These are phyloP conservation scores for Podospora fimiseda DNA, from an alignment of 495 filamentous ascomycete genomes.

Conservation along the genomic window DNA sequence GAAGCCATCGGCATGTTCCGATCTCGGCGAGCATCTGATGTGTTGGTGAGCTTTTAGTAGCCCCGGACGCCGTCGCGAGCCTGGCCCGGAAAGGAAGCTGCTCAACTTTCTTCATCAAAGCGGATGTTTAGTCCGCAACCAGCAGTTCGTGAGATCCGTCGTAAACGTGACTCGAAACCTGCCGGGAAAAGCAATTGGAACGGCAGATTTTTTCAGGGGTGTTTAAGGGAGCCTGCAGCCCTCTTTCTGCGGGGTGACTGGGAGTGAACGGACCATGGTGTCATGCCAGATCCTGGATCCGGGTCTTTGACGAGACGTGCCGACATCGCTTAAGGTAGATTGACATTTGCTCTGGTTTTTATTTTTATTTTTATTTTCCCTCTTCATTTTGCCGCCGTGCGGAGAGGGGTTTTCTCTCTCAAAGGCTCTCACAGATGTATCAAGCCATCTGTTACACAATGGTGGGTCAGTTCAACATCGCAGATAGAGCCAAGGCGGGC, in stretches of 20 bases:
- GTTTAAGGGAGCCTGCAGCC: neutral
- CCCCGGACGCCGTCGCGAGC: neutral
- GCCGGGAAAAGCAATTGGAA: constrained; percentile 10
- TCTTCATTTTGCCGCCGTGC: neutral
- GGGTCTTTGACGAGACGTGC: neutral
- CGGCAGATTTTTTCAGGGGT: neutral
- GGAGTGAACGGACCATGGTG: neutral
- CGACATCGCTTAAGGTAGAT: constrained; percentile 5
- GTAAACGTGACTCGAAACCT: neutral
- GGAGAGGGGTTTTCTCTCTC: too few relatives aligned
- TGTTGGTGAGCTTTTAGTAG: neutral
- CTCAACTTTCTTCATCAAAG: constrained; percentile 1
- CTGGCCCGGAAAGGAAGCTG: constrained; percentile 24
- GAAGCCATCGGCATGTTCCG: constrained; percentile 23
- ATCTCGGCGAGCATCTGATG: constrained; percentile 19
- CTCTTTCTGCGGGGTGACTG: constrained; percentile 5
- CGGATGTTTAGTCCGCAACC: constrained; percentile 11
- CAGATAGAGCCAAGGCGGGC: constrained; percentile 8
- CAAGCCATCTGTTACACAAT: constrained; percentile 1
- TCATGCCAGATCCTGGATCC: neutral
- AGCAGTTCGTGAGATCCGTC: constrained; percentile 8
- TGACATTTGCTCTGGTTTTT: too few relatives aligned
- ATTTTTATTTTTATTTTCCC: too few relatives aligned
- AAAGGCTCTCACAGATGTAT: too few relatives aligned
- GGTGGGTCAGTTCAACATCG: constrained; percentile 6